A percentile compares a stretch with the other conserved stretches of the same genome.
Evolutionary conservation across 768 basidiomycete species (phyloP).

Genomic region (Tephrocybe rancida): DNA sequence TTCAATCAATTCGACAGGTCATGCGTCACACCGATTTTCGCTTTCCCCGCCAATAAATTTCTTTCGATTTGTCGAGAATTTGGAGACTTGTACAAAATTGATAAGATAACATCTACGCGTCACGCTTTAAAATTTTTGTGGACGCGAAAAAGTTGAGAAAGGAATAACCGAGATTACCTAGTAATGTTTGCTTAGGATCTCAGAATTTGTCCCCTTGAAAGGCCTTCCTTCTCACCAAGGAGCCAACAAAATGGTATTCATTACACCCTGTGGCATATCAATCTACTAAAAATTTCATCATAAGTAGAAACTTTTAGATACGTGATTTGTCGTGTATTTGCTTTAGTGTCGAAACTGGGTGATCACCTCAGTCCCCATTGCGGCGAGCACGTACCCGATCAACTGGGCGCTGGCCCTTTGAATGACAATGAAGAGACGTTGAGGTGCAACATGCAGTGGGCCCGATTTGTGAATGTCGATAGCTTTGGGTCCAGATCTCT

Average conservation of each 20-base stretch:
- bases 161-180: too few species aligned
- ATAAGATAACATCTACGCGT: too few species aligned
- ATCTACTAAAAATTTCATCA: neutral
- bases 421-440: conserved; percentile 16
- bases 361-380: conserved; percentile 18
- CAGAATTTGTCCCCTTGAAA: too few species aligned
- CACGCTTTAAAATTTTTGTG: too few species aligned
- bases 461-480: conserved; percentile 20
- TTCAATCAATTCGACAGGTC: too few species aligned
- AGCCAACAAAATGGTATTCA: conserved; percentile 28
- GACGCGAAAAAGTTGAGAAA: too few species aligned
- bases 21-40: too few species aligned
- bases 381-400: conserved; percentile 28
- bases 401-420: conserved; percentile 30
- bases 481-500: conserved; percentile 14
- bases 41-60: too few species aligned
- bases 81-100: too few species aligned
- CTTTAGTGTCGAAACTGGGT: conserved; percentile 28
- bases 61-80: too few species aligned
- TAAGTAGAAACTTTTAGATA: conserved; percentile 35
- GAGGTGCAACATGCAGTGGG: conserved; percentile 19
- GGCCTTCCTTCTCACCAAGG: conserved; percentile 23
- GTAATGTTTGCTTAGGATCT: too few species aligned
- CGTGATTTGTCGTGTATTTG: conserved; percentile 28
- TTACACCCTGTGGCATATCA: neutral